Percentiles rank a stretch among this genome's conserved stretches.
Evolutionary conservation across 495 filamentous ascomycete species (phyloP).

Genomic region (Platismatia glauca): DNA sequence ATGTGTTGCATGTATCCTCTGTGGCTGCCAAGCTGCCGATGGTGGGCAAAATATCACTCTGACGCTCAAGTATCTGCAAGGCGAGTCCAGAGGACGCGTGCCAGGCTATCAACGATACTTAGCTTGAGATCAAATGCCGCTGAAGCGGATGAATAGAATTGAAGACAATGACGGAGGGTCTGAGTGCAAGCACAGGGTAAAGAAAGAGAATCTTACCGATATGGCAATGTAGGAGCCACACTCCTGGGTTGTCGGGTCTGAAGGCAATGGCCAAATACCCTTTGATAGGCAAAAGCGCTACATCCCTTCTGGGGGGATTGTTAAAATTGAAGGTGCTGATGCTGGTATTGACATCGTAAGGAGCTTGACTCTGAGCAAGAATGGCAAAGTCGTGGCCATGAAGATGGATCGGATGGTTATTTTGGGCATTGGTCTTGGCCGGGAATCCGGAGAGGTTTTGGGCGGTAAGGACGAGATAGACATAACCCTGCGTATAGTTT

Average conservation of each 20-base stretch:
- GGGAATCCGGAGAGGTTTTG: background rate
- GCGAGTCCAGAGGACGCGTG: conserved; percentile 41
- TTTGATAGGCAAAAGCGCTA: conserved; percentile 36
- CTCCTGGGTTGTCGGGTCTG: conserved; percentile 47
- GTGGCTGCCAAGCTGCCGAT: conserved; percentile 1
- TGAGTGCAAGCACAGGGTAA: too few relatives aligned
- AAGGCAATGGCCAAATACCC: conserved; percentile 47
- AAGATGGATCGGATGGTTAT: conserved; percentile 11
- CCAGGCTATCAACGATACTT: conserved; percentile 29
- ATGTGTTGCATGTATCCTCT: background rate
- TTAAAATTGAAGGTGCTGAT: conserved; percentile 27
- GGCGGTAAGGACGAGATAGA: conserved; percentile 11
- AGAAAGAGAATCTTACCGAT: conserved; percentile 29
- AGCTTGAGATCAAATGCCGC: background rate
- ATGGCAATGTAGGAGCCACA: conserved; percentile 52
- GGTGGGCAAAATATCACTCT: conserved; percentile 8
- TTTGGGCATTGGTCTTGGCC: background rate
- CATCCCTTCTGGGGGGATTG: conserved; percentile 48
- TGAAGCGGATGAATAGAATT: too few relatives aligned
- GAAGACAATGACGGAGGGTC: too few relatives aligned
- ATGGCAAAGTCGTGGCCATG: conserved; percentile 34
- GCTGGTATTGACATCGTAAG: conserved; percentile 19
- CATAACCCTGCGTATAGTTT: conserved; percentile 9
- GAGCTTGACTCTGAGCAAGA: conserved; percentile 21
- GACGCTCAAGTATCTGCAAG: conserved; percentile 42